Evolutionary conservation across 1,284 basidiomycete species (phyloP).

Genomic region (Acaromyces ingoldii): DNA sequence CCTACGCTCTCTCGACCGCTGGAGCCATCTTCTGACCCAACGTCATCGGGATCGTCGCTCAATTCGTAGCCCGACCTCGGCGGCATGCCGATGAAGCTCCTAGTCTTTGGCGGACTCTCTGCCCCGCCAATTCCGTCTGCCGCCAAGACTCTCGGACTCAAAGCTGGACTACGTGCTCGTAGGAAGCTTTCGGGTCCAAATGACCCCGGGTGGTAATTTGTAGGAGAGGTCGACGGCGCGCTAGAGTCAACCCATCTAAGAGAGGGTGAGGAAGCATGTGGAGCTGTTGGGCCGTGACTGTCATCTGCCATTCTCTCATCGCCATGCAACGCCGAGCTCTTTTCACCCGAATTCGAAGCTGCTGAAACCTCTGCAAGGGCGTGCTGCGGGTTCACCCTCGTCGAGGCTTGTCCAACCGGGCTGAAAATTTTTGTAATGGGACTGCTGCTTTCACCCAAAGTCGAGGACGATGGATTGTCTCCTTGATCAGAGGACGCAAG

Average conservation of each 20-base stretch:
- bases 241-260: not conserved
- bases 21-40: constrained; percentile 48
- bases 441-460: not conserved
- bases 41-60: constrained; percentile 49
- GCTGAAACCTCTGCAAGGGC: not conserved
- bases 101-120: constrained; percentile 48
- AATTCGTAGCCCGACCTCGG: constrained; percentile 49
- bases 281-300: not conserved
- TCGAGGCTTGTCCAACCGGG: not conserved
- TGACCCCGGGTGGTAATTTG: not conserved
- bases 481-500: not conserved
- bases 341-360: not conserved
- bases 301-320: not conserved
- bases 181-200: not conserved
- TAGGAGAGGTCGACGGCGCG: not conserved
- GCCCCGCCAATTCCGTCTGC: constrained; percentile 14
- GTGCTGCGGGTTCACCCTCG: not conserved
- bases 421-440: not conserved
- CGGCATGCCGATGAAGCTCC: constrained; percentile 50
- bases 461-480: not conserved
- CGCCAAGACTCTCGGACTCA: constrained; percentile 18
- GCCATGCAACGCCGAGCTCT: no score
- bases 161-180: constrained; percentile 7
- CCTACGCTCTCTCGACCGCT: constrained; percentile 21
- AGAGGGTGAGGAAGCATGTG: not conserved